A percentile compares a stretch with the other conserved stretches of the same genome.
phyloP scores from a whole-genome alignment of 805 yeast genomes.

The Yamadazyma paraphyllophila region DNA sequence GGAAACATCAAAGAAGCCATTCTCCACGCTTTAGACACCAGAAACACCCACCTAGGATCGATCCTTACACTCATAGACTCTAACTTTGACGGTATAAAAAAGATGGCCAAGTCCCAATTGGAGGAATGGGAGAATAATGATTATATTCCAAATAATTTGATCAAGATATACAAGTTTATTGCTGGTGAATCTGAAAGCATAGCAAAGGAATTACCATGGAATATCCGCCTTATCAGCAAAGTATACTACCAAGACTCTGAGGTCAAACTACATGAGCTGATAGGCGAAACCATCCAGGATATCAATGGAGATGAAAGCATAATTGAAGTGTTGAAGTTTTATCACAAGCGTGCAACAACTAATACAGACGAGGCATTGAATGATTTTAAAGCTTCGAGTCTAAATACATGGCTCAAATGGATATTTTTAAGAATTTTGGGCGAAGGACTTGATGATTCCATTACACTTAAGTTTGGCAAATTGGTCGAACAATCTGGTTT shows the following conservation, averaged over 20 bases:
- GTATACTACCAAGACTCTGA: conserved; percentile 59
- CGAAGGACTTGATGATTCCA: conserved; percentile 8
- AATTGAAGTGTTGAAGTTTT: conserved; percentile 22
- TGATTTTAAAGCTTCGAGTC: conserved; percentile 10
- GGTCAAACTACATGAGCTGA: conserved; percentile 13
- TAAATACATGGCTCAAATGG: conserved; percentile 51
- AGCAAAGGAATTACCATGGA: conserved; percentile 60
- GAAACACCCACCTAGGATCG: conserved; percentile 68
- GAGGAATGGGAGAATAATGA: conserved; percentile 54
- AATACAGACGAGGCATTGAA: conserved; percentile 9
- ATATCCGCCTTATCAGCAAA: conserved; percentile 53
- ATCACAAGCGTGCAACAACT: neutral
- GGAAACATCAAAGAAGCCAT: conserved; percentile 65
- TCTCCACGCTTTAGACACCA: conserved; percentile 54
- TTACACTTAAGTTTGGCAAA: conserved; percentile 40
- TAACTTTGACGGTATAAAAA: conserved; percentile 55
- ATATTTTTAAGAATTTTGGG: conserved; percentile 23
- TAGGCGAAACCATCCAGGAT: conserved; percentile 14
- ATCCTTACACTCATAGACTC: conserved; percentile 70
- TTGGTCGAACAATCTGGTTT: conserved; percentile 46
- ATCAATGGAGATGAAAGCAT: conserved; percentile 5
- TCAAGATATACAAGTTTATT: conserved; percentile 63
- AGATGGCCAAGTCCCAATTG: conserved; percentile 60
- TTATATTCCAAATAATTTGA: conserved; percentile 45
- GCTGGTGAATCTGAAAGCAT: conserved; percentile 48